Conservation (phyloP, 306 rosid species). For the Dalbergia cultrata region DNA sequence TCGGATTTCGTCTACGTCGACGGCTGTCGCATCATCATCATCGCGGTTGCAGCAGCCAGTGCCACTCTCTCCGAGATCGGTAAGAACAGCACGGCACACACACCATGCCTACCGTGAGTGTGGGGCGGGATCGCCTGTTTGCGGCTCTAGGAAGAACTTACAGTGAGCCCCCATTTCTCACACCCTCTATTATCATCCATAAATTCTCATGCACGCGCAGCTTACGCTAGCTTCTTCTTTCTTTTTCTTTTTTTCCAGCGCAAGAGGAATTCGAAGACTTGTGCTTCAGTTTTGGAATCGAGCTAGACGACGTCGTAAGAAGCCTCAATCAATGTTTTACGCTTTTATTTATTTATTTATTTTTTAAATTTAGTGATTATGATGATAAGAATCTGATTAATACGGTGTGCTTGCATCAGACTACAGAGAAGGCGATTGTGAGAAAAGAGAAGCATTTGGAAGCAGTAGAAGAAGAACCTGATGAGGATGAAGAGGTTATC, state of each 20-base stretch:
- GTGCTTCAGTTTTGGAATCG: constrained; percentile 91
- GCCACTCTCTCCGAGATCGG: constrained; percentile 22
- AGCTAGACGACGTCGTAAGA: constrained; percentile 92
- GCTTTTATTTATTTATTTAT: not conserved
- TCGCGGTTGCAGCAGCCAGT: constrained; percentile 1
- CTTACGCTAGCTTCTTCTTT: not conserved
- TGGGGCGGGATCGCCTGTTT: constrained; percentile 87
- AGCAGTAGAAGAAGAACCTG: constrained; percentile 49
- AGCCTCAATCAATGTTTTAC: not conserved
- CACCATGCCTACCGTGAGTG: constrained; percentile 88
- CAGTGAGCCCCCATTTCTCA: constrained; percentile 62
- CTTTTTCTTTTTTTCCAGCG: constrained; percentile 55
- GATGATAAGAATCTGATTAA: constrained; percentile 13
- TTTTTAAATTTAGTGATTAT: not conserved
- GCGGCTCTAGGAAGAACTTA: constrained; percentile 77
- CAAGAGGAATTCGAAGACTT: constrained; percentile 90
- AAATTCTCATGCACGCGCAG: not conserved
- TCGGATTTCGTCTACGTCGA: constrained; percentile 16
- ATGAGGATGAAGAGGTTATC: constrained; percentile 56
- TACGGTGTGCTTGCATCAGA: constrained; percentile 52
- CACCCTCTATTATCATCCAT: not conserved
- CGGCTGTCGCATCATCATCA: not conserved
- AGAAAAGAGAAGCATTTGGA: constrained; percentile 88
- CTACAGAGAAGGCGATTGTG: constrained; percentile 88
- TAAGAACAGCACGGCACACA: not conserved